Conservation (phyloP, 495 filamentous ascomycete species). For the Penicillium verhagenii region DNA sequence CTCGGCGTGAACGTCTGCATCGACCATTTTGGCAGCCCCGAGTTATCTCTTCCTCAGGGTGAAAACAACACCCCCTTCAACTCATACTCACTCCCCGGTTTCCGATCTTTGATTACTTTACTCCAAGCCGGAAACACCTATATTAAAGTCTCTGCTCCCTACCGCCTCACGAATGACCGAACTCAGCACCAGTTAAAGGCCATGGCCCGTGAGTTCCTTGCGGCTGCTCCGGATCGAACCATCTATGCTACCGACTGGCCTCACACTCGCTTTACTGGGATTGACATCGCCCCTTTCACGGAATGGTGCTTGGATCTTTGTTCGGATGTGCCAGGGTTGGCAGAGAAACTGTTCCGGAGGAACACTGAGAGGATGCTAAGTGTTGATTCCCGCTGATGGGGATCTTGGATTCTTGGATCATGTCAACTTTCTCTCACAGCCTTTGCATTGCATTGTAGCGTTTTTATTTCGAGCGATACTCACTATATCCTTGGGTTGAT, state of each 20-base stretch:
- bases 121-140: slow-evolving; percentile 40
- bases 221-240: slow-evolving; percentile 34
- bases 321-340: slow-evolving; percentile 31
- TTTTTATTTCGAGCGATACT: slow-evolving; percentile 13
- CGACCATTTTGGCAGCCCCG: slow-evolving; percentile 51
- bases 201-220: slow-evolving; percentile 40
- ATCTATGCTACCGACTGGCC: slow-evolving; percentile 56
- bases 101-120: slow-evolving; percentile 40
- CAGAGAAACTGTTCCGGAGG: slow-evolving; percentile 42
- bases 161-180: slow-evolving; percentile 43
- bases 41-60: slow-evolving; percentile 20
- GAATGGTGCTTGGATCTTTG: slow-evolving; percentile 44
- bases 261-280: slow-evolving; percentile 47
- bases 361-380: slow-evolving; percentile 45
- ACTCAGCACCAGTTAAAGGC: slow-evolving; percentile 35
- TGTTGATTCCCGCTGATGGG: slow-evolving; percentile 4
- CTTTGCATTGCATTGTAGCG: slow-evolving; percentile 10
- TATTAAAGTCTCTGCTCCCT: slow-evolving; percentile 52
- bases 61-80: slow-evolving; percentile 20
- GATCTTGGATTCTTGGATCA: neutral
- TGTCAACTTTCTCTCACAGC: neutral
- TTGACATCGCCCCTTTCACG: slow-evolving; percentile 46
- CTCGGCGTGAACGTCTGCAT: slow-evolving; percentile 48
- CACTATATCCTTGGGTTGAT: slow-evolving; percentile 10
- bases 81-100: slow-evolving; percentile 43